These are phyloP conservation scores for Pichia paraexigua DNA, from an alignment of 805 yeast genomes.

Conservation along the genomic window DNA sequence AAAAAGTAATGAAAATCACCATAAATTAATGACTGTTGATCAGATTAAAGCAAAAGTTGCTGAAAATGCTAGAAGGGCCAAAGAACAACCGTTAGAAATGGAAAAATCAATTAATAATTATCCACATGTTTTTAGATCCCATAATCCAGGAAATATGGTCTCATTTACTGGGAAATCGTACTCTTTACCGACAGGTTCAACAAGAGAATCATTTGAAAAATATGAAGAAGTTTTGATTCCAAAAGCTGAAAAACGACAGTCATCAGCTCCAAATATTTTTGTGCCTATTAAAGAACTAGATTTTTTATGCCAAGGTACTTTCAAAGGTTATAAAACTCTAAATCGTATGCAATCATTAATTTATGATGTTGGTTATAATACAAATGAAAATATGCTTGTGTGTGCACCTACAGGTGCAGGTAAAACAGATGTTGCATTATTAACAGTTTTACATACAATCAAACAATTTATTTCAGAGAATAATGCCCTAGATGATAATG, in stretches of 20 bases:
- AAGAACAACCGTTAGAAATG: constrained; percentile 41
- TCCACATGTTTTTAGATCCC: constrained; percentile 80
- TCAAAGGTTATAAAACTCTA: constrained; percentile 64
- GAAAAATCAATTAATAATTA: constrained; percentile 44
- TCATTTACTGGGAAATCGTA: constrained; percentile 76
- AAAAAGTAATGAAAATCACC: neutral
- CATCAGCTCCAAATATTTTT: constrained; percentile 39
- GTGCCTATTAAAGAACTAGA: constrained; percentile 61
- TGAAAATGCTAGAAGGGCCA: constrained; percentile 41
- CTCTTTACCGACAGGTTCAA: constrained; percentile 74
- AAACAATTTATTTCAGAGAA: constrained; percentile 57
- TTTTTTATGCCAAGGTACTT: constrained; percentile 73
- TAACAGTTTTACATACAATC: constrained; percentile 72
- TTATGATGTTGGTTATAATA: constrained; percentile 83
- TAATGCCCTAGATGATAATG: constrained; percentile 32
- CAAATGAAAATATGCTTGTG: constrained; percentile 90
- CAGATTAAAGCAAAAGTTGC: constrained; percentile 48
- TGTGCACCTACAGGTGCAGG: constrained; percentile 99
- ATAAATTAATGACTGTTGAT: constrained; percentile 39
- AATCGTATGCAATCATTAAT: constrained; percentile 89
- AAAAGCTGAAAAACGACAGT: constrained; percentile 43
- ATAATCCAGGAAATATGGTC: constrained; percentile 59
- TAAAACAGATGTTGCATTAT: constrained; percentile 86
- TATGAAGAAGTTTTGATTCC: constrained; percentile 82
- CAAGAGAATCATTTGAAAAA: constrained; percentile 46